Evolutionary conservation across 352 stramenopile genomes (phyloP), one percentile per base, ranked within the genome.

Genomic region (Globisporangium cystogenes): DNA sequence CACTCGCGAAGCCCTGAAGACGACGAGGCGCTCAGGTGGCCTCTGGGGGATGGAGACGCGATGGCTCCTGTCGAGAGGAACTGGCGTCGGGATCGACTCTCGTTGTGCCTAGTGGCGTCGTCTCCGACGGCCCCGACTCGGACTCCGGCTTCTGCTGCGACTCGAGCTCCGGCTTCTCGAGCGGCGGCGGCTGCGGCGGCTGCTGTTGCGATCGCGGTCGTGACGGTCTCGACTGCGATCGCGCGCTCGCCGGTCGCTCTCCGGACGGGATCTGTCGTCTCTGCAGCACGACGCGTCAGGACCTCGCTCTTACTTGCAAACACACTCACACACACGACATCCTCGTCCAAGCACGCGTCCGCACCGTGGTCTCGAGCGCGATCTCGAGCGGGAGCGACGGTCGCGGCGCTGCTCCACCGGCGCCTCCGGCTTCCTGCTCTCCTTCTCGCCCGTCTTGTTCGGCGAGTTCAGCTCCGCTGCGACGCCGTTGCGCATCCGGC

Each of bases 101-200:
- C 33, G 14, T 11, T 14, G 14, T 12, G 33, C 11, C 33, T 39
- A 74, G 14, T 54, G 70, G 33, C 68, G 72, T 10, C 67, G 62
- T 23, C 70, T 61, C 26, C 64, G 72, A 47, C 61, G 65, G 44
- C 70, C 70, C 51, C 65, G 74, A 52, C 71, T 88, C 26, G 59
- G 68, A 60, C 57, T 68, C n/a, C 57, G 62, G 37, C 64, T 73
- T 35, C 33, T 24, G 52, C 67, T 68, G 40, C 51, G 54, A 23
- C 59, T 69, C 21, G 43, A 29, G n/a, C 60, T 70, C 10, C 36
- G 42, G 31, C 46, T 68, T 26, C 57, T 59, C 11, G 62, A 69
- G 47, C 59, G 67, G 36, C 61, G 65, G 18, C 60, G 70, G 24
- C 66, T 69, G 39, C 72, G 62, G 23, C 63, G 64, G 29, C 59